Evolutionary conservation across 2,329 filamentous ascomycete genomes (phyloP).

Genomic region (Lecanosticta acicola): DNA sequence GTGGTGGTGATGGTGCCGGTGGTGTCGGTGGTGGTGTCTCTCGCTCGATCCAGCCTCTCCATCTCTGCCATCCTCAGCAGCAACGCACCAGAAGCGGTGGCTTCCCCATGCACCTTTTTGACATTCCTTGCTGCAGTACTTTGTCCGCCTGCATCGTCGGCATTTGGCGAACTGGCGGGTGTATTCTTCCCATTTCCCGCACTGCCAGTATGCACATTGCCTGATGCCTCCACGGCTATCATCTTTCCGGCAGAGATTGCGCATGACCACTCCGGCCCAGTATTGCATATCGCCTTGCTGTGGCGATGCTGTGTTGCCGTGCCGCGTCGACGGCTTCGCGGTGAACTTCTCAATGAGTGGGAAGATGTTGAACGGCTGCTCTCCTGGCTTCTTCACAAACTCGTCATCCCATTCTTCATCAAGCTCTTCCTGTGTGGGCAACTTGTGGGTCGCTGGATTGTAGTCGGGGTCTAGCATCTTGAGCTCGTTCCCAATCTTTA

Average conservation of each 20-base stretch:
- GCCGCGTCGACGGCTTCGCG: conserved; percentile 63
- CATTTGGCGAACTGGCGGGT: conserved; percentile 97
- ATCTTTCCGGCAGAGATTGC: conserved; percentile 96
- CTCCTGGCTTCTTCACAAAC: conserved; percentile 46
- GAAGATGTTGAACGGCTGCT: conserved; percentile 68
- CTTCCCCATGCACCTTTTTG: conserved; percentile 99
- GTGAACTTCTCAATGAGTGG: conserved; percentile 98
- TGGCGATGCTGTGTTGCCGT: conserved; percentile 53
- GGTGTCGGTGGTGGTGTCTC: conserved; percentile 23
- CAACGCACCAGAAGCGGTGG: conserved; percentile 95
- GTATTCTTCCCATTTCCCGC: conserved; percentile 96
- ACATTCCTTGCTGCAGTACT: conserved; percentile 95
- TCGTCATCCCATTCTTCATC: conserved; percentile 89
- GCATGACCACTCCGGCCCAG: conserved; percentile 98
- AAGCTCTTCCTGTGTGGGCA: conserved; percentile 45
- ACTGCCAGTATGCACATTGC: conserved; percentile 96
- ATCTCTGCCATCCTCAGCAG: conserved; percentile 48
- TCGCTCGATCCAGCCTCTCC: conserved; percentile 23
- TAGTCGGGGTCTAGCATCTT: conserved; percentile 67
- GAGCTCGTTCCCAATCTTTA: conserved; percentile 84
- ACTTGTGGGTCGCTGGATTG: conserved; percentile 37
- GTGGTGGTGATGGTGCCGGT: conserved; percentile 19
- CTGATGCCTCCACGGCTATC: conserved; percentile 89
- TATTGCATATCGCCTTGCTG: conserved; percentile 74
- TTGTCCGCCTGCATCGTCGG: conserved; percentile 88